Conservation (phyloP, 2,329 filamentous ascomycete species). For the Alternaria longipes region DNA sequence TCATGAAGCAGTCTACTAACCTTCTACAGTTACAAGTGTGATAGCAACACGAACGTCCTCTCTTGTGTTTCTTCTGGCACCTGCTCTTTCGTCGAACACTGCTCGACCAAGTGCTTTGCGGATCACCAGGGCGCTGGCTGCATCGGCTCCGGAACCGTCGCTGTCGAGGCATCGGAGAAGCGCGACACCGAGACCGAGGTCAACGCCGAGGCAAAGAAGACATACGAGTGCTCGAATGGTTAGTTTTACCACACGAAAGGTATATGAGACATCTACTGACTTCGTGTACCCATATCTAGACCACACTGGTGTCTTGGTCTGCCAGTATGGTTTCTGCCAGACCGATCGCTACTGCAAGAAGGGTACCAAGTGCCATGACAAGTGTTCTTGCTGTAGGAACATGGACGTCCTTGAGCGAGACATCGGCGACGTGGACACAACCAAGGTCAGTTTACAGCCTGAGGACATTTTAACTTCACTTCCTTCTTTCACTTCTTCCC, state of each 20-base stretch:
- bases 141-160: background rate
- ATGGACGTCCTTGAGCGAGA: background rate
- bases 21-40: slow-evolving; percentile 5
- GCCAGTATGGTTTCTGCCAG: slow-evolving; percentile 23
- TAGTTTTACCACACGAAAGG: background rate
- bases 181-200: background rate
- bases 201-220: slow-evolving; percentile 2
- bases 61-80: background rate
- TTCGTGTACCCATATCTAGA: background rate
- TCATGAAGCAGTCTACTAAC: background rate
- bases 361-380: slow-evolving; percentile 16
- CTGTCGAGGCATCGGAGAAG: background rate
- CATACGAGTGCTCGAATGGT: slow-evolving; percentile 13
- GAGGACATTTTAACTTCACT: background rate
- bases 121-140: background rate
- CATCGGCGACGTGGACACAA: background rate
- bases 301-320: slow-evolving; percentile 17
- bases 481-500: background rate
- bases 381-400: slow-evolving; percentile 24
- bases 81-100: slow-evolving; percentile 1
- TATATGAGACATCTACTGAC: background rate
- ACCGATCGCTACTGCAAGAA: slow-evolving; percentile 21
- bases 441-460: background rate
- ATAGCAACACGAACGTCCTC: background rate
- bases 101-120: background rate